Evolutionary conservation across 176 grass and related monocot genomes (phyloP), one percentile per base, ranked within the genome.

Genomic region (Avena sativa): DNA sequence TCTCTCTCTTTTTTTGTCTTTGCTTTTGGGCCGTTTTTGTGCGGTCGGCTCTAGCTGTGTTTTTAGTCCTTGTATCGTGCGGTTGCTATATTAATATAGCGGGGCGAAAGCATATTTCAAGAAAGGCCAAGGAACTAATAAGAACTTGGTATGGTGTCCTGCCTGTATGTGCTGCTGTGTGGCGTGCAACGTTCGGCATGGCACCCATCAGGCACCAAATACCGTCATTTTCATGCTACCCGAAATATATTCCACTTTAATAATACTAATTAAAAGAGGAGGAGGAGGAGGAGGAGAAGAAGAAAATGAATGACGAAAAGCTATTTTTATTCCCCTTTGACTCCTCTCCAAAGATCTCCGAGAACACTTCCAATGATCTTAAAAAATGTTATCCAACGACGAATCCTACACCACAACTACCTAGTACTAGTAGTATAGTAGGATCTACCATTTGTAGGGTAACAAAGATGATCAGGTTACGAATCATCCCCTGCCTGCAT

Each of bases 121-220:
- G 28, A 30, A 30, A 30, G 28, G 28, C 28, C 28, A 40, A 40
- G 4, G 38, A 40, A 40, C 38, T 40, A 59, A 30, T 2, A 12
- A 7, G 34, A 73, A 60, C 26, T 73, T 48, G n/a, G 47, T 62
- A 44, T 26, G 19, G 26, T 65, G 70, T 49, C 50, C 12, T 4
- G 12, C 12, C 5, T 12, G 64, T 14, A 0, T 12, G 64, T 14
- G 1, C 17, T 53, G 6, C 46, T 53, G 49, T 49, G 83, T 66
- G 73, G 59, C 19, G 26, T 25, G 46, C 73, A 67, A 51, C 34
- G 62, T 50, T 74, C 38, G 57, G 49, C 71, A 59, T 34, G 71
- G 71, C 67, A 68, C 15, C 53, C 73, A 64, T 89, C 87, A 79
- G 6, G 43, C 56, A 85, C 57, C 44, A 84, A 64, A 79, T 73